Evolutionary conservation across 768 basidiomycete species (phyloP), one percentile per base, ranked within the genome.

Genomic region (Suillus americanus): DNA sequence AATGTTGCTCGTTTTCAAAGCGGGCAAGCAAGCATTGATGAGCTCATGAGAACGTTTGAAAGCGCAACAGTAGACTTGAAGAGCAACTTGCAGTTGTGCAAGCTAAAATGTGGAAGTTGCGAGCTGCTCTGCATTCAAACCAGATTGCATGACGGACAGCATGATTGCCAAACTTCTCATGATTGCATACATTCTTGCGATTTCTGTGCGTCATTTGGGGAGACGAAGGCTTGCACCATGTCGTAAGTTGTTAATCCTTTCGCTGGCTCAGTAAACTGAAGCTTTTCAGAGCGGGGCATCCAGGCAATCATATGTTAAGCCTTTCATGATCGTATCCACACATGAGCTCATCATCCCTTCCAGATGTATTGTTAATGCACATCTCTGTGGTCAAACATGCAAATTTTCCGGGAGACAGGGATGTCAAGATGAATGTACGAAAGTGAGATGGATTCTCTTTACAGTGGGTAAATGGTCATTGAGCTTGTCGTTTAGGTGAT

Each of bases 331-430:
- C 18, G 5, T 60, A 33, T n/a, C 40, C 23, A 16, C 3, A 13
- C 23, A 43, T 20, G 12, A 30, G 4, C 5, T 62, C 3, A 65
- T 30, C 12, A 61, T 41, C 45, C 40, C 6, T 43, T 54, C n/a
- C 61, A 89, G 88, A 63, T 89, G 87, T 65, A 73, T 79, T 37
- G 78, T 82, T 1, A 81, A 79, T 37, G 69, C 74, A 30, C 83
- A 89, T 73, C 66, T 88, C 12, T 89, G 87, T 54, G 88, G 86
- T 10, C 75, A 82, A 56, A 69, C 72, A 7, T 89, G 88, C 70
- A 70, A 70, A 40, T 74, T 86, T 14, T 69, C 69, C 3, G 82
- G 79, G 38, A 83, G 78, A 62, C 73, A 74, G 46, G 88, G 87
- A 1, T 89, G 87, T 65, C 72, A 85, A 37, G 74, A 72, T 10